Percentiles rank a stretch among this genome's conserved stretches.
Conservation (phyloP, 495 filamentous ascomycete genomes). For the Ramalina intermedia region DNA sequence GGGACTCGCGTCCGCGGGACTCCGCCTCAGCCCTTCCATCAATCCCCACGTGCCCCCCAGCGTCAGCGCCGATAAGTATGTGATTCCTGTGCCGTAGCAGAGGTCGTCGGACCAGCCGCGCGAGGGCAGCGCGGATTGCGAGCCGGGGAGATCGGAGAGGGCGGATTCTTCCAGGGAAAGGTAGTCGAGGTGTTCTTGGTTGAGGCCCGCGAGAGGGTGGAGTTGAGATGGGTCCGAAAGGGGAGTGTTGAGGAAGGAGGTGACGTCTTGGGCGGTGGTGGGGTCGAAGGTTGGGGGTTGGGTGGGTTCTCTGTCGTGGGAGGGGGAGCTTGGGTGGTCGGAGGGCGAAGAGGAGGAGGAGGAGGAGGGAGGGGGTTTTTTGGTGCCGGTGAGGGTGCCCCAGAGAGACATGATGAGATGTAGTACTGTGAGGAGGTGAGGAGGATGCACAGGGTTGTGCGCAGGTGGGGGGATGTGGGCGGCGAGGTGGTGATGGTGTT, state of each 20-base stretch:
- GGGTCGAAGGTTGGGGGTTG: constrained; percentile 52
- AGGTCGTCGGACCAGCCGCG: constrained; percentile 96
- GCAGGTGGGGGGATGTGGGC: not conserved
- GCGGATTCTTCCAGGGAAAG: constrained; percentile 82
- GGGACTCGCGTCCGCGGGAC: constrained; percentile 57
- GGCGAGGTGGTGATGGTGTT: not conserved
- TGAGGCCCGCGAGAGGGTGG: constrained; percentile 87
- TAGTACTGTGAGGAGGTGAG: not conserved
- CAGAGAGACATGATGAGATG: constrained; percentile 54
- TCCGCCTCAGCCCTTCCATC: constrained; percentile 68
- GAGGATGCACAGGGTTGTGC: too few species aligned
- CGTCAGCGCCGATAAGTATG: constrained; percentile 76
- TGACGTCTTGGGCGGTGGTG: constrained; percentile 56
- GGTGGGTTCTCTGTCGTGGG: constrained; percentile 22
- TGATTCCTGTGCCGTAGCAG: constrained; percentile 91
- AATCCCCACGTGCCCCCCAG: constrained; percentile 84
- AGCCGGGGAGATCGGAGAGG: constrained; percentile 76
- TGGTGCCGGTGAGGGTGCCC: constrained; percentile 77
- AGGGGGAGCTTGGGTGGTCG: constrained; percentile 15
- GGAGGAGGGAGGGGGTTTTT: constrained; percentile 35
- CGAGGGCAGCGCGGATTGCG: constrained; percentile 74
- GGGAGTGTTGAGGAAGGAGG: constrained; percentile 60
- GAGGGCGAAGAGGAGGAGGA: constrained; percentile 17
- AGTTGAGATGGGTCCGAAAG: constrained; percentile 73
- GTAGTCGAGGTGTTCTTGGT: constrained; percentile 86